Evolutionary conservation across 148 eudicot species (phyloP).

Genomic region (Arbutus unedo): DNA sequence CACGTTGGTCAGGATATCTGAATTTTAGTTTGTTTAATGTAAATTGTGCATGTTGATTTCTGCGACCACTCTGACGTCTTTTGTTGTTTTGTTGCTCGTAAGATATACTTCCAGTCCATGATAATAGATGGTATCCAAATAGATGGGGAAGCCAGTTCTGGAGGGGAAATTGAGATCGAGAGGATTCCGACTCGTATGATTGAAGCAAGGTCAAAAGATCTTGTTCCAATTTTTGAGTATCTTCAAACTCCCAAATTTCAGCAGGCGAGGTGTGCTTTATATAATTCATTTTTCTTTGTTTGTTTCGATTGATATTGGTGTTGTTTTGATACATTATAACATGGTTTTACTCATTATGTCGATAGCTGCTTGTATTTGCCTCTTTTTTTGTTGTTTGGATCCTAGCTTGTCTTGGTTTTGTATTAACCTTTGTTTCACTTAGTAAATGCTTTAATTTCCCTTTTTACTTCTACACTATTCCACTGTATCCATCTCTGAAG

Average conservation of each 20-base stretch:
- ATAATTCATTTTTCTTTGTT: neutral
- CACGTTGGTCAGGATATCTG: neutral
- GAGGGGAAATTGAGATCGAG: slow-evolving; percentile 76
- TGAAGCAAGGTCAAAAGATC: slow-evolving; percentile 57
- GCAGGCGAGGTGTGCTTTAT: slow-evolving; percentile 45
- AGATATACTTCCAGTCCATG: slow-evolving; percentile 68
- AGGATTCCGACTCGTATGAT: slow-evolving; percentile 41
- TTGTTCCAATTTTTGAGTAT: slow-evolving; percentile 66
- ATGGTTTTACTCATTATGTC: neutral
- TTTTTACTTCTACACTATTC: neutral
- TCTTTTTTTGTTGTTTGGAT: neutral
- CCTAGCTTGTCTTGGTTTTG: neutral
- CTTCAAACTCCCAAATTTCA: slow-evolving; percentile 43
- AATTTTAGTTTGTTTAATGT: slow-evolving; percentile 3
- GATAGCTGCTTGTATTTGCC: neutral
- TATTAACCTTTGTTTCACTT: neutral
- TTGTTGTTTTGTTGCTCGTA: slow-evolving; percentile 19
- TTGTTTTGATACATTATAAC: neutral
- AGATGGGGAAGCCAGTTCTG: slow-evolving; percentile 24
- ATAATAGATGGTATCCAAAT: slow-evolving; percentile 23
- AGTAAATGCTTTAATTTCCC: neutral
- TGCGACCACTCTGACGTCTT: slow-evolving; percentile 3
- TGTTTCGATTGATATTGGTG: neutral
- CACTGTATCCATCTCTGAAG: neutral
- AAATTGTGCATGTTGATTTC: neutral